Base-by-base conservation (phyloP, 1,284 basidiomycete genomes). In the Sporisorium scitamineum region DNA sequence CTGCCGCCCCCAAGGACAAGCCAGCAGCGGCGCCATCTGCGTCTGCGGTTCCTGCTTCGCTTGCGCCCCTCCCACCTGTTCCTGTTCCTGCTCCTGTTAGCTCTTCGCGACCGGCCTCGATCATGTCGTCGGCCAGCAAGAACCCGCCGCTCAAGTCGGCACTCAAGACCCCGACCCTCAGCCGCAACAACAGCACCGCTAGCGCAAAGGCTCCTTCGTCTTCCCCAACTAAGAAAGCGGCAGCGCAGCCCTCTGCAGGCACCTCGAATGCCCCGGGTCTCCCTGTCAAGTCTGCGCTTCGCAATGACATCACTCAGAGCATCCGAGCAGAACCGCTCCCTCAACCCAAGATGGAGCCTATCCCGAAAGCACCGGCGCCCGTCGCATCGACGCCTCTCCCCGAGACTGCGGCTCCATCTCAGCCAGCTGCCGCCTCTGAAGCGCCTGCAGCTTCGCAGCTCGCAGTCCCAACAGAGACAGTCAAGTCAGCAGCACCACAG, bases 61-160 rank as follows among this genome's bases (percentile, higher is more conserved):
- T 29, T 24, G 57, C n/a, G 37, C 61, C 45, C 27, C 65, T 34
- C 5, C 62, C 14, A 13, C 44, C 58, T 6, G n/a, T 53, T 2
- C 7, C 57, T 22, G 65, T 32, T 24, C 44, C 61, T 10, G 45
- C 65, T 10, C 29, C 56, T 5, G 53, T 51, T 1, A 47, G 52
- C 26, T 53, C 77, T 20, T 68, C 77, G 42, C 70, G 61, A 10
- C 67, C 71, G 0, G 63, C 70, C 27, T 76, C 73, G 16, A 53
- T 76, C 64, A 64, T 61, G 58, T 70, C 68, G 9, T 76, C 74
- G 32, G 74, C 74, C 6, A 67, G 58, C 42, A 77, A 75, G 66
- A 76, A 58, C 37, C 70, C 78, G 3, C 80, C 80, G 29, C 70
- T 81, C 50, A 81, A 80, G 66, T 80, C 80, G 41, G 79, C 80